Evolutionary conservation across 371 early-diverging fungal genomes (phyloP), one percentile per base, ranked within the genome.

Genomic region (Choanephora cucurbitarum): DNA sequence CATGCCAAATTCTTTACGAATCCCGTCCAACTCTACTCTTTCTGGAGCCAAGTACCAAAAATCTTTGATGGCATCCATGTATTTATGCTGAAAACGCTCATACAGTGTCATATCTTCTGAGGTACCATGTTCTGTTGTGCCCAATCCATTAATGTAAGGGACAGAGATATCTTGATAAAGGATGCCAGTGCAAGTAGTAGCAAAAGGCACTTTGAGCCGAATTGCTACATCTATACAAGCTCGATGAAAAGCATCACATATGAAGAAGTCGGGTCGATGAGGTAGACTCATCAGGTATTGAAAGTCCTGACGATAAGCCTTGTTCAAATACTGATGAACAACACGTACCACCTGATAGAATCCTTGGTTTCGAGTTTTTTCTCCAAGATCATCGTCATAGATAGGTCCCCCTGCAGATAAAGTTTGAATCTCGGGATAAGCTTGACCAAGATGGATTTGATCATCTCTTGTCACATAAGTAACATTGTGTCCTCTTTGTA

Each of bases 141-240:
- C 40, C 8, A 66, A 22, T 11, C 56, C 55, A 37, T 64, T 67
- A 5, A 69, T 44, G 18, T 67, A 73, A 18, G 73, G 63, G 23
- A 70, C 57, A 24, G 15, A 17, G 3, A 62, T 52, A 17, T 71
- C 72, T 52, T 44, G 49, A 17, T 55, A 33, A 1, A 59, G 18
- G 8, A 59, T 42, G 17, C 52, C 52, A 0, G 59, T 52, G 15
- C 59, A 53, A 7, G 59, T 59, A 18, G 46, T 53, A 14, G 47
- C 59, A 3, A 53, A 52, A 3, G 59, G 59, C 3, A 44, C 39
- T 14, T 48, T 52, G n/a, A 40, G 34, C 19, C 41, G 31, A 10
- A 41, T 22, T 2, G 59, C 59, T 17, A 42, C 52, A 18, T 59
- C 59, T 4, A 59, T 52, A 19, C 59, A 59, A 6, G 59, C 41